These are phyloP conservation scores for Scenedesmus sp. DNA, from an alignment of 163 green algal species.

Conservation along the genomic window DNA sequence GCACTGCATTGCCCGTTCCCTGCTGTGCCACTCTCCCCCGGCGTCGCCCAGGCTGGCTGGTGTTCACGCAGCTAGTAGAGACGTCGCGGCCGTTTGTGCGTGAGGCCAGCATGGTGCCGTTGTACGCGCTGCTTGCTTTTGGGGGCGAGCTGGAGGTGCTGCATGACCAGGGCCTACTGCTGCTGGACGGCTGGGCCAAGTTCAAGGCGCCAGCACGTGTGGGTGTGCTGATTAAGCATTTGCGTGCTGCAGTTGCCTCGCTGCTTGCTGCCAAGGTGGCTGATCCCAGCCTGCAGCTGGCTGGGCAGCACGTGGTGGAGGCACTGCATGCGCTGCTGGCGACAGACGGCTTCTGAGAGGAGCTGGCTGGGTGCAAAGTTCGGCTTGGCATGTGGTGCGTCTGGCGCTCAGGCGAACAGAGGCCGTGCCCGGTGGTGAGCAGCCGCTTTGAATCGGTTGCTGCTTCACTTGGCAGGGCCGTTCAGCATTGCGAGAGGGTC, in stretches of 20 bases:
- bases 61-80: conserved; percentile 87
- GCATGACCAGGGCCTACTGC: conserved; percentile 80
- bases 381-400: too few species aligned
- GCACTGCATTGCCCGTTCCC: not conserved
- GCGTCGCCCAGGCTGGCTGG: conserved; percentile 82
- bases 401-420: too few species aligned
- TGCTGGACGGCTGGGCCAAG: conserved; percentile 88
- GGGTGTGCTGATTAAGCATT: conserved; percentile 77
- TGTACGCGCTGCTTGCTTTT: conserved; percentile 95
- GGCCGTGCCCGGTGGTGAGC: too few species aligned
- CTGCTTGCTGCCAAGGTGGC: conserved; percentile 81
- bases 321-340: conserved; percentile 77
- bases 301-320: conserved; percentile 58
- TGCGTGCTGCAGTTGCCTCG: conserved; percentile 76
- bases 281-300: conserved; percentile 68
- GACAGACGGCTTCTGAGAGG: conserved; percentile 78
- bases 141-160: conserved; percentile 83
- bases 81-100: conserved; percentile 65
- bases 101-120: conserved; percentile 81
- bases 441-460: too few species aligned
- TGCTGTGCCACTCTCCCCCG: not conserved
- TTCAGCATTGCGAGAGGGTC: too few species aligned
- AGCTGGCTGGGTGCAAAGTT: not conserved
- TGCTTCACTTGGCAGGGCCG: too few species aligned
- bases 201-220: conserved; percentile 79